These are phyloP conservation scores for Lactarius indigo DNA, from an alignment of 768 basidiomycete species.

Conservation along the genomic window DNA sequence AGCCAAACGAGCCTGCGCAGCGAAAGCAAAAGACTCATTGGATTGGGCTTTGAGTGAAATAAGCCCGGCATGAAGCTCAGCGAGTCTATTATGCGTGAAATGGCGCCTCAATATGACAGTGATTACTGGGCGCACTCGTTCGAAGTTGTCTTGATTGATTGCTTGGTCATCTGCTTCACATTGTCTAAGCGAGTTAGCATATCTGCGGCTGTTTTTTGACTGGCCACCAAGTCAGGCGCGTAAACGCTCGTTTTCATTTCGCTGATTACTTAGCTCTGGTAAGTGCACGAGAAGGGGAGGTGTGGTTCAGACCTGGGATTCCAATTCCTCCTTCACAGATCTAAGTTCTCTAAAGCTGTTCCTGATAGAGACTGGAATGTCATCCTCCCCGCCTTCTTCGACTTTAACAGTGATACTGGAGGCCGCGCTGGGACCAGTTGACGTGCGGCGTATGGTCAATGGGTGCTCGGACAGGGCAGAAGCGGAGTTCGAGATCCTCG, in stretches of 20 bases:
- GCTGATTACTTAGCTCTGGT: constrained; percentile 10
- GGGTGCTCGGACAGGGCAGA: not conserved
- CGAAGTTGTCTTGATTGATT: constrained; percentile 13
- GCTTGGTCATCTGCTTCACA: constrained; percentile 17
- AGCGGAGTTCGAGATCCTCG: not conserved
- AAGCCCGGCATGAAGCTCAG: constrained; percentile 19
- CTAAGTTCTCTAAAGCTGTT: constrained; percentile 21
- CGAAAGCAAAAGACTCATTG: constrained; percentile 22
- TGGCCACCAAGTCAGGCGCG: constrained; percentile 11
- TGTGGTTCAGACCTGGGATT: constrained; percentile 13
- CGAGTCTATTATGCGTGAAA: constrained; percentile 15
- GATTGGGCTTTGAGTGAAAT: constrained; percentile 23
- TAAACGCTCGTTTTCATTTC: constrained; percentile 20
- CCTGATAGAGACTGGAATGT: constrained; percentile 14
- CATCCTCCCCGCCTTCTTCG: constrained; percentile 17
- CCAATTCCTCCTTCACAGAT: constrained; percentile 21
- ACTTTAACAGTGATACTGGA: not conserved
- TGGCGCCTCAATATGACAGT: not conserved
- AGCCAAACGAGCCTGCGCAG: constrained; percentile 16
- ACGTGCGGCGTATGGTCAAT: not conserved
- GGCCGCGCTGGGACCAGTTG: not conserved
- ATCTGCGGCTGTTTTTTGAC: constrained; percentile 7
- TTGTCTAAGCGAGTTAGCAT: constrained; percentile 9
- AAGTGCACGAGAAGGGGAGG: not conserved
- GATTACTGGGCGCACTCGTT: constrained; percentile 10